Evolutionary conservation across 2,329 filamentous ascomycete species (phyloP), one percentile per base, ranked within the genome.

Genomic region (Curvularia eragrostidis): DNA sequence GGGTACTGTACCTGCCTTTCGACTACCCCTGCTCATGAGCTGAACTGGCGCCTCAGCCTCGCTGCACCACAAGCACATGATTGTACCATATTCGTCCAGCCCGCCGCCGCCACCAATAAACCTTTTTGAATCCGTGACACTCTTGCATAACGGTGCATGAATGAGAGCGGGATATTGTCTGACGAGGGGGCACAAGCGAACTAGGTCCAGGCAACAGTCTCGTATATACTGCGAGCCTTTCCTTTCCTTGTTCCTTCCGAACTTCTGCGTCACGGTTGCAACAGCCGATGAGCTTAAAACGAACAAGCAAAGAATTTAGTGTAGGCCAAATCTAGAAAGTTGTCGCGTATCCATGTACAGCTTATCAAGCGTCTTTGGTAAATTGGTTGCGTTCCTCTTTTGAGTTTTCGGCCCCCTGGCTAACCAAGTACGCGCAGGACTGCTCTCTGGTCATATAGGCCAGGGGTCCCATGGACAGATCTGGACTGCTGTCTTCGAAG

Each of bases 11-110:
- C 39, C 41, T 56, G 36, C 39, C 12, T 38, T 46, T 13, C 47
- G 39, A n/a, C 56, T 54, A 55, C 41, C 56, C 56, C 52, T 58
- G 52, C 28, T 28, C 32, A 48, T 30, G 32, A 58, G 56, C 56
- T 58, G 56, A 55, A 47, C 49, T 21, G 38, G 21, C 39, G 47
- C 26, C 26, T 44, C 52, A 55, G 56, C 51, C 56, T 58, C 50
- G 21, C 30, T 46, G 44, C 26, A 49, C 15, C n/a, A n/a, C 49
- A 23, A 46, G 12, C 48, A 32, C 46, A 39, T 39, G 39, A n/a
- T 48, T 26, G 54, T 46, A 41, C 30, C 32, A 50, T 15, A 50
- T 42, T 42, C 39, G 57, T 46, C 30, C 48, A 36, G 21, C 39
- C 46, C 34, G 12, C 42, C 34, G 12, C 42, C 52, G 56, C 56